phyloP scores from a whole-genome alignment of 768 basidiomycete species.

The Lentinula detonsa region DNA sequence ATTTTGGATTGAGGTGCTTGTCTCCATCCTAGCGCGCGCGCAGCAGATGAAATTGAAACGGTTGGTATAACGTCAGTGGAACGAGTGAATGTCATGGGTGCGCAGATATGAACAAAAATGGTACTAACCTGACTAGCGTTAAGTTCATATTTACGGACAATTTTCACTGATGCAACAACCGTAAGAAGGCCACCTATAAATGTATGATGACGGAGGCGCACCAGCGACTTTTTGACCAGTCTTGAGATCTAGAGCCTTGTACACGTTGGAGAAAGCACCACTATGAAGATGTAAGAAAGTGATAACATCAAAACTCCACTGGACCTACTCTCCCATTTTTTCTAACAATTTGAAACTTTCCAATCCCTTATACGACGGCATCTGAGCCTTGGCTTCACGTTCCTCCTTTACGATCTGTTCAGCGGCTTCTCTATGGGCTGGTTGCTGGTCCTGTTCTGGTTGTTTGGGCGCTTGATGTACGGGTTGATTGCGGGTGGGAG shows the following conservation, averaged over 20 bases:
- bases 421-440: conserved; percentile 36
- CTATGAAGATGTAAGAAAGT: conserved; percentile 21
- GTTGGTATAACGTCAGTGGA: conserved; percentile 9
- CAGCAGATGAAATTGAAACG: conserved; percentile 14
- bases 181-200: conserved; percentile 12
- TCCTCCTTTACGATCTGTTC: conserved; percentile 75
- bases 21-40: conserved; percentile 64
- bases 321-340: conserved; percentile 91
- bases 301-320: conserved; percentile 13
- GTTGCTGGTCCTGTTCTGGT: conserved; percentile 8
- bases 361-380: conserved; percentile 84
- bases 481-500: conserved; percentile 8
- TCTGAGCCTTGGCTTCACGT: conserved; percentile 61
- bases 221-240: conserved; percentile 81
- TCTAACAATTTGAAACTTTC: conserved; percentile 71
- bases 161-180: conserved; percentile 60
- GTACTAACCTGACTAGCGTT: conserved; percentile 84
- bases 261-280: conserved; percentile 79
- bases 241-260: conserved; percentile 64
- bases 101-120: conserved; percentile 17
- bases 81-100: conserved; percentile 14
- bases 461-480: conserved; percentile 17
- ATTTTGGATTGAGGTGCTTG: conserved; percentile 88
- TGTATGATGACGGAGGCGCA: conserved; percentile 25
- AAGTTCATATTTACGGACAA: conserved; percentile 90